Conservation (phyloP, 176 grass and related monocot species). For the Eleusine indica region DNA sequence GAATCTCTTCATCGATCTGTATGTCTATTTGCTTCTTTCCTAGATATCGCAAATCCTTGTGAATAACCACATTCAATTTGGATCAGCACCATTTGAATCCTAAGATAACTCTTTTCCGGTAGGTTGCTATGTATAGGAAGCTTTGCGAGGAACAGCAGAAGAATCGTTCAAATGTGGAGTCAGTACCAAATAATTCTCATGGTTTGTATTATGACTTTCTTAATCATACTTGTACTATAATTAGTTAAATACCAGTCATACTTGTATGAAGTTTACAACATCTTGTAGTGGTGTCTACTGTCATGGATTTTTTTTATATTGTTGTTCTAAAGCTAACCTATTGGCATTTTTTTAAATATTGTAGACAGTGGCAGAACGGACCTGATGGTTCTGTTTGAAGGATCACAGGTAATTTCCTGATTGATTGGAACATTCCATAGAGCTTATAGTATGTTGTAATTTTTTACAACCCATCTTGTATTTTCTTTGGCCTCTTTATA, state of each 20-base stretch:
- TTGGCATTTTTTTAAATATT: slow-evolving; percentile 26
- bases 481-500: slow-evolving; percentile 25
- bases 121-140: slow-evolving; percentile 97
- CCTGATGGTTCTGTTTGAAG: slow-evolving; percentile 83
- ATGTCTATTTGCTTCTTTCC: slow-evolving; percentile 39
- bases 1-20: slow-evolving; percentile 98
- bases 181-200: slow-evolving; percentile 43
- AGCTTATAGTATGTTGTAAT: slow-evolving; percentile 28
- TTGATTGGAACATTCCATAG: slow-evolving; percentile 9
- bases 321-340: slow-evolving; percentile 28
- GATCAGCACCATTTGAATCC: slow-evolving; percentile 5
- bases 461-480: slow-evolving; percentile 30
- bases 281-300: slow-evolving; percentile 14
- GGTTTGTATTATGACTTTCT: slow-evolving; percentile 43
- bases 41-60: slow-evolving; percentile 3
- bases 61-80: neutral
- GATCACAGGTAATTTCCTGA: slow-evolving; percentile 71
- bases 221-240: neutral
- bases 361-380: slow-evolving; percentile 75
- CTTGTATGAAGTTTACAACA: neutral
- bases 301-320: slow-evolving; percentile 14
- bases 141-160: slow-evolving; percentile 91
- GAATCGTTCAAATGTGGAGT: slow-evolving; percentile 53
- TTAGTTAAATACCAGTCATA: neutral
- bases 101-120: slow-evolving; percentile 17